Evolutionary conservation across 305 asterid genomes (phyloP), one percentile per base, ranked within the genome.

Genomic region (Solanum aculeatissimum): DNA sequence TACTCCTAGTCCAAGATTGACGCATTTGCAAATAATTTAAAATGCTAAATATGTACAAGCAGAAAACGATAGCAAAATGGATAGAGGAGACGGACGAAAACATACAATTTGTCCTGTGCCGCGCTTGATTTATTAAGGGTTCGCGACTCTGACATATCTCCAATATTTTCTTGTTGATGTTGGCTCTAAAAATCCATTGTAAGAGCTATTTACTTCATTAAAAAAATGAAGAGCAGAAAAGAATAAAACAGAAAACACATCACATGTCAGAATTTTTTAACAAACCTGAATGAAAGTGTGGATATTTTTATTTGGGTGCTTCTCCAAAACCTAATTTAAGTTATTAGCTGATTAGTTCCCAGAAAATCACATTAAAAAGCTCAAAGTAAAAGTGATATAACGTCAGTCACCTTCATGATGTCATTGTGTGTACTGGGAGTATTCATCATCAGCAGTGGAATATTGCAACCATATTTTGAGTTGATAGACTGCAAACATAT

Each of bases 381-480:
- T 66, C 58, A 83, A 79, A 80, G 78, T 60, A 83, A 80, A 82
- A 62, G 87, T 53, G 75, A n/a, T 75, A 77, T 77, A 66, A 53
- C 40, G 60, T 45, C 68, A 85, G 71, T 87, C 92, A 95, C 99
- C 98, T 97, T 91, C 89, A 88, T 85, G 85, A 93, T 86, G 84
- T 83, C 86, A 79, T 86, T 92, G 85, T 95, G 97, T 53, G 92
- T 89, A 86, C 85, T 88, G 62, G 43, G 80, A 69, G 93, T 87
- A 90, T 91, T 93, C 87, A 93, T 92, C 89, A 94, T 87, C 84
- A 94, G 89, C 88, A 96, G 84, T 72, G 98, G 99, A 89, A 97
- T 93, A 81, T 88, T 86, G 90, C 98, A 95, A 84, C 98, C 98
- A 74, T 90, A 95, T 84, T 91, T 97, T 65, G 90, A 88, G 89